Evolutionary conservation across 371 early-diverging fungal genomes (phyloP).

Genomic region (Haplosporangium sp.): DNA sequence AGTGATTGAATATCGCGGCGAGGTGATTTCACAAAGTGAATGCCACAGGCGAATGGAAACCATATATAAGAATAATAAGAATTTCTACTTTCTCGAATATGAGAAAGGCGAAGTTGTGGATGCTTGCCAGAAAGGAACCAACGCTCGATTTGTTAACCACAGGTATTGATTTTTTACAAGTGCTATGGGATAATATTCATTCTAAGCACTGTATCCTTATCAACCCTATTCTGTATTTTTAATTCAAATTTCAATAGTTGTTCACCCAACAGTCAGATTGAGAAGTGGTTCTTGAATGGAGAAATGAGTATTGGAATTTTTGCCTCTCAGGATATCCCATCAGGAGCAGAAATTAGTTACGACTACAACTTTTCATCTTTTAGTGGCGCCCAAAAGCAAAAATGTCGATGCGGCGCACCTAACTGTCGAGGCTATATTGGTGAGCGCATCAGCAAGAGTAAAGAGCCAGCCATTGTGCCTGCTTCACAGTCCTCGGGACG

Average conservation of each 20-base stretch:
- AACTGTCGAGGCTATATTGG: conserved; percentile 81
- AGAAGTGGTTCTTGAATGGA: conserved; percentile 84
- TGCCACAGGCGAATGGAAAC: conserved; percentile 81
- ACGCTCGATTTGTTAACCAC: conserved; percentile 83
- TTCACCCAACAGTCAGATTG: conserved; percentile 93
- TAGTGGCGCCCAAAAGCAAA: conserved; percentile 71
- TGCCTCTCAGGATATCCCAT: conserved; percentile 77
- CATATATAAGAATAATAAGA: conserved; percentile 72
- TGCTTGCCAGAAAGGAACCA: conserved; percentile 80
- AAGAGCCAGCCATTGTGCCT: conserved; percentile 7
- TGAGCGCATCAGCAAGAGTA: conserved; percentile 42
- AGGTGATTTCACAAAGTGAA: conserved; percentile 78
- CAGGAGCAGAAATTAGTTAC: conserved; percentile 83
- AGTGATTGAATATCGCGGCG: conserved; percentile 91
- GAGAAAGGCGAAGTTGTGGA: conserved; percentile 83
- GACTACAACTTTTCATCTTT: conserved; percentile 88
- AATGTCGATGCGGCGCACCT: conserved; percentile 78
- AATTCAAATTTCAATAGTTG: conserved; percentile 61
- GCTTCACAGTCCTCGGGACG: conserved; percentile 9
- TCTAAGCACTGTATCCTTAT: neutral
- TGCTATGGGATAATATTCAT: too few relatives aligned
- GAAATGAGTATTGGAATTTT: conserved; percentile 85
- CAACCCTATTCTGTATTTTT: neutral
- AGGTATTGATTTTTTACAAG: conserved; percentile 30
- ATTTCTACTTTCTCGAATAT: conserved; percentile 88